Evolutionary conservation across 1,284 basidiomycete species (phyloP), one percentile per base, ranked within the genome.

Genomic region (Hemileia vastatrix): DNA sequence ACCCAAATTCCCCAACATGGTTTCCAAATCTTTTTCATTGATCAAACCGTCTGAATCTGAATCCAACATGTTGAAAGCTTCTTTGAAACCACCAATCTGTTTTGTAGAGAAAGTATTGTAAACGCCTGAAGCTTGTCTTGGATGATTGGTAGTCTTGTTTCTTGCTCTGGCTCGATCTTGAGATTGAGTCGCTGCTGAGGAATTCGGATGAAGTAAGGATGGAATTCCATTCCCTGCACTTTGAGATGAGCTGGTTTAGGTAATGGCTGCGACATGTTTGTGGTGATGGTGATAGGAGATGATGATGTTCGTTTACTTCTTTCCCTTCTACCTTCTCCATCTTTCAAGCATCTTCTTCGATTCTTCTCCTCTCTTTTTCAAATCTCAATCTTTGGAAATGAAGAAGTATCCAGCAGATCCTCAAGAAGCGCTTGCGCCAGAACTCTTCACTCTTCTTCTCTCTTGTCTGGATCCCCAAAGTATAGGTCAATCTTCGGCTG

Each of bases 51-150:
- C 72, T 8, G 65, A 58, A 51, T 73, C 68, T 27, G 69, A 65
- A 54, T 75, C 73, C 61, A 74, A 66, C 67, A 70, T 67, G 60
- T 66, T 67, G 62, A 75, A 75, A 8, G 73, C 73, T 43, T 74
- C 72, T 54, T 73, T 70, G 66, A 75, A 70, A 45, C 72, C 71
- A 52, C 71, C 67, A 63, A 75, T 74, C 64, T 75, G 73, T 57
- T 71, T 71, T 1, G 70, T 64, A 11, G 67, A 67, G 51, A 75
- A 71, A 44, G 70, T 63, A 51, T 64, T 70, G 66, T 71, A 72
- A 23, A 71, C 67, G 1, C 66, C 68, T 6, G 70, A 71, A 15
- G 68, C 67, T 53, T 71, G 70, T 23, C 71, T 70, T 11, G 71
- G 71, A 31, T 72, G 70, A 47, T 54, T 53, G 48, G 19, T 50